Evolutionary conservation across 108 stramenopile genomes (phyloP), one percentile per base, ranked within the genome.

Genomic region (Cyclotella sp.): DNA sequence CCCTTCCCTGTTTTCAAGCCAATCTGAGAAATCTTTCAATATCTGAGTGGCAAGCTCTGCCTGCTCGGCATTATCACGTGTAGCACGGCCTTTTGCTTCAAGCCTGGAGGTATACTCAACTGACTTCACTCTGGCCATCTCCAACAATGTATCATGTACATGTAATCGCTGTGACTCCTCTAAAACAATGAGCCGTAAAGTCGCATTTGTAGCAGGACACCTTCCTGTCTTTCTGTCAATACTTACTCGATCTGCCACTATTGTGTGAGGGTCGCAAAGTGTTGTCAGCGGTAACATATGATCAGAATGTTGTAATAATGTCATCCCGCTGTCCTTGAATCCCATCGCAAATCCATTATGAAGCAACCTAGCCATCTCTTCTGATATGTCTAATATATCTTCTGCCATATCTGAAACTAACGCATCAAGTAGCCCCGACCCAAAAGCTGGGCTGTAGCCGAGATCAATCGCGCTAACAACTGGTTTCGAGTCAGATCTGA

Each of bases 371-470:
- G 79, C 79, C 54, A 79, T 80, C 4, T 76, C 79, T 61, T 81
- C 80, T 11, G 84, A 73, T 14, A 85, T 85, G 34, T 85, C 84
- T 19, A 85, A 46, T 12, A 82, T 80, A 62, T 85, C 84, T 71
- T 82, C 72, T 22, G 84, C 80, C 84, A 85, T 82, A 21, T 85
- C 84, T 14, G 73, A 34, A 43, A 85, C 41, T 28, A 85, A 57
- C 12, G 52, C 46, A 77, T 79, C 70, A 14, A 85, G 65, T 14
- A 85, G 39, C 26, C 55, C 57, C 47, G 84, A 71, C 0, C 84
- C 84, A 64, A 21, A 79, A 11, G 70, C 65, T 11, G 55, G 30
- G 7, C 34, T 63, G 67, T 85, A 85, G 10, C 84, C 84, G 19
- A 85, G 30, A 34, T 78, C 77, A 34, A 53, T 45, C 15, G 80